Conservation (phyloP, 768 basidiomycete genomes). For the Boletus reticulatus region DNA sequence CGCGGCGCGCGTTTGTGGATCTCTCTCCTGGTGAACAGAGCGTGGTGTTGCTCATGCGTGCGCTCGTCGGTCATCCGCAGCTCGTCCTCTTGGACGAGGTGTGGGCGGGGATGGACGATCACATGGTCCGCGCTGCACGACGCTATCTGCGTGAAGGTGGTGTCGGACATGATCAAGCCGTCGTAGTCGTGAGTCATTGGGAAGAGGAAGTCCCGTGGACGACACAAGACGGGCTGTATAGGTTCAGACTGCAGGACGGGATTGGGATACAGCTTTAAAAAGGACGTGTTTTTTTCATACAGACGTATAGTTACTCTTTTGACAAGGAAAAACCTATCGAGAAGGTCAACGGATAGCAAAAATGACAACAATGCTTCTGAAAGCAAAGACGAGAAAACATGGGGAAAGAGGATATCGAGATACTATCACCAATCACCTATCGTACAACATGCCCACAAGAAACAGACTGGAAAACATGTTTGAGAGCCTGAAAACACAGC, state of each 20-base stretch:
- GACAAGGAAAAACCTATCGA: neutral
- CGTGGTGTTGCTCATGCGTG: slow-evolving; percentile 80
- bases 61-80: slow-evolving; percentile 70
- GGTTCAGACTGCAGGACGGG: slow-evolving; percentile 36
- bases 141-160: slow-evolving; percentile 57
- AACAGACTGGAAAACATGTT: neutral
- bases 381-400: neutral
- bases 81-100: slow-evolving; percentile 89
- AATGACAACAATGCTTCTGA: neutral
- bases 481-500: neutral
- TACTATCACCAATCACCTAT: neutral
- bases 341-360: neutral
- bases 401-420: neutral
- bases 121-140: slow-evolving; percentile 65
- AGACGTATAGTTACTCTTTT: neutral
- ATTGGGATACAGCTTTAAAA: slow-evolving; percentile 12
- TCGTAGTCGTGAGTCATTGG: slow-evolving; percentile 88
- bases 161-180: slow-evolving; percentile 60
- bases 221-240: slow-evolving; percentile 48
- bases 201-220: slow-evolving; percentile 90
- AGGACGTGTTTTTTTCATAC: too few species aligned
- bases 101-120: slow-evolving; percentile 88
- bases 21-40: slow-evolving; percentile 76
- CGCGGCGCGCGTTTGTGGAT: slow-evolving; percentile 52
- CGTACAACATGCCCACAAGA: neutral